A percentile compares a stretch with the other conserved stretches of the same genome.
These are phyloP conservation scores for Ormosia semicastrata DNA, from an alignment of 306 rosid genomes.

Conservation along the genomic window DNA sequence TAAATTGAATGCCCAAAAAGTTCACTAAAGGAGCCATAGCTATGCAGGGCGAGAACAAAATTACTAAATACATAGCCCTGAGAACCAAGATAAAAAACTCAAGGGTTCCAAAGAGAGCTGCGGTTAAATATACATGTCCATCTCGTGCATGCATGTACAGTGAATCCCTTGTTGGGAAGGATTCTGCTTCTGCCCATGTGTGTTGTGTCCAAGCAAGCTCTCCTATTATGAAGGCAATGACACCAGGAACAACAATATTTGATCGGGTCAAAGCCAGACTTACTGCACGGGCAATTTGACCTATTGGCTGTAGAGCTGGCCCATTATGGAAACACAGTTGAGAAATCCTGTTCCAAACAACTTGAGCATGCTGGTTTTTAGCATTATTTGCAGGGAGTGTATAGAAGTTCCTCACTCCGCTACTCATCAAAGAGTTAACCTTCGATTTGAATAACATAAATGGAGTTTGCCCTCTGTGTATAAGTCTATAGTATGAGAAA, in stretches of 20 bases:
- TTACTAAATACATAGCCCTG: constrained; percentile 58
- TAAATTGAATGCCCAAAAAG: constrained; percentile 47
- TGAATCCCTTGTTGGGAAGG: constrained; percentile 40
- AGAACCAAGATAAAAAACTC: constrained; percentile 56
- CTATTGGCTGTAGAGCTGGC: constrained; percentile 47
- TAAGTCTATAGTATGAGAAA: constrained; percentile 29
- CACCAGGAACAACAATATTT: constrained; percentile 60
- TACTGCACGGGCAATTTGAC: constrained; percentile 63
- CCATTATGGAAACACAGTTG: constrained; percentile 44
- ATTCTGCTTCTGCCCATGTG: constrained; percentile 52
- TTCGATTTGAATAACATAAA: constrained; percentile 34
- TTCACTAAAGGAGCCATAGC: constrained; percentile 65
- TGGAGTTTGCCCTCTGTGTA: constrained; percentile 35
- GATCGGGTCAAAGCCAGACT: constrained; percentile 69
- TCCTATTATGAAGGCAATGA: constrained; percentile 55
- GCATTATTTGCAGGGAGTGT: constrained; percentile 26
- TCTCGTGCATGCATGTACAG: constrained; percentile 47
- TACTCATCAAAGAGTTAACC: constrained; percentile 20
- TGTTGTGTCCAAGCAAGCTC: constrained; percentile 50
- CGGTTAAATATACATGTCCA: constrained; percentile 48
- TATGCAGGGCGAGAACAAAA: constrained; percentile 72
- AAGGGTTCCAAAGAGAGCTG: constrained; percentile 41
- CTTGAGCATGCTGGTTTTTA: constrained; percentile 46
- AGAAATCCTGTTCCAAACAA: constrained; percentile 60
- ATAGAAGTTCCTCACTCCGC: constrained; percentile 39